Percentiles rank a stretch among this genome's conserved stretches.
These are phyloP conservation scores for Exserohilum rostratum DNA, from an alignment of 2,329 filamentous ascomycete species.

Conservation along the genomic window DNA sequence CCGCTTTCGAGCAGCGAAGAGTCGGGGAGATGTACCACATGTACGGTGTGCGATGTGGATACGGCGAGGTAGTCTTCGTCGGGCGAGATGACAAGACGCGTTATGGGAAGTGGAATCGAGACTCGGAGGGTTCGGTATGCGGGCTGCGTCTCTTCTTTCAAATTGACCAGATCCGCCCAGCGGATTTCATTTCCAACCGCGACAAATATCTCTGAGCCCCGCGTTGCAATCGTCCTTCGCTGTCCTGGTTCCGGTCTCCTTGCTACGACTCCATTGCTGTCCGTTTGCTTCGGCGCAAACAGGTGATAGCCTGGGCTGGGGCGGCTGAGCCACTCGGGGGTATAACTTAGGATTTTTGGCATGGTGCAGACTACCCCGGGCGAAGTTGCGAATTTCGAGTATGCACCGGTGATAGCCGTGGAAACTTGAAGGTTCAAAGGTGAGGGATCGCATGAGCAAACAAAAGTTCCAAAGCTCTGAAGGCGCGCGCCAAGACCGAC, in stretches of 20 bases:
- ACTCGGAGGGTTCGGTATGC: conserved; percentile 66
- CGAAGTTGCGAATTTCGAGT: neutral
- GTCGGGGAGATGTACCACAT: conserved; percentile 85
- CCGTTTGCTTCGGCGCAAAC: conserved; percentile 64
- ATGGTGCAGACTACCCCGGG: conserved; percentile 56
- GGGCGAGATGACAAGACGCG: conserved; percentile 84
- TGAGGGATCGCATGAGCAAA: conserved; percentile 7
- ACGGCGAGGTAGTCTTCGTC: conserved; percentile 82
- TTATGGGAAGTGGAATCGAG: conserved; percentile 79
- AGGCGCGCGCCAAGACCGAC: conserved; percentile 13
- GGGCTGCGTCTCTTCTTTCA: conserved; percentile 65
- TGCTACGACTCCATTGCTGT: conserved; percentile 36
- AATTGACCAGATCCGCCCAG: conserved; percentile 82
- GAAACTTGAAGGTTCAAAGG: conserved; percentile 1
- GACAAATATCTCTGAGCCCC: conserved; percentile 87
- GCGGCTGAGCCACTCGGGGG: conserved; percentile 83
- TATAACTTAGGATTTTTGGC: conserved; percentile 85
- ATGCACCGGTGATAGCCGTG: conserved; percentile 9
- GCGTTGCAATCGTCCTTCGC: conserved; percentile 71
- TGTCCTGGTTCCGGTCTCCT: conserved; percentile 48
- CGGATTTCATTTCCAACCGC: conserved; percentile 88
- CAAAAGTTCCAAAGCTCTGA: conserved; percentile 21
- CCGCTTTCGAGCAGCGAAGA: conserved; percentile 73
- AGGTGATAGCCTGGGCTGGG: conserved; percentile 78
- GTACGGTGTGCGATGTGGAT: conserved; percentile 83